These are phyloP conservation scores for Xylaria hypoxylon DNA, from an alignment of 2,329 filamentous ascomycete species.

Conservation along the genomic window DNA sequence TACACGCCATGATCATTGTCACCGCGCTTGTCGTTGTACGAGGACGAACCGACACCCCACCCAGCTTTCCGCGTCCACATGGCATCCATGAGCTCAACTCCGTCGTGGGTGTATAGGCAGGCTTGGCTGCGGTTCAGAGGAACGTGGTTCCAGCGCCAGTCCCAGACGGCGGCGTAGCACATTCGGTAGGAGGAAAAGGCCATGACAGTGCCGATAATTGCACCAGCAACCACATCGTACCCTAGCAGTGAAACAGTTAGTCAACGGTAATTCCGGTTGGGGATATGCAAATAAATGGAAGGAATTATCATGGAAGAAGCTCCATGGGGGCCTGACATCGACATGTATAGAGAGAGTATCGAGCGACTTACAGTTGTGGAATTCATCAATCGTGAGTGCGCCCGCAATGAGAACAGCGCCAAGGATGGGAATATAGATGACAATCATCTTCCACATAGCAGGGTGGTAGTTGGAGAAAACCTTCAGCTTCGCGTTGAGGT, in stretches of 20 bases:
- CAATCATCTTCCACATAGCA: conserved; percentile 78
- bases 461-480: conserved; percentile 79
- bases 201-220: conserved; percentile 72
- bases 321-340: background rate
- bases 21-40: conserved; percentile 49
- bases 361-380: conserved; percentile 69
- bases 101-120: conserved; percentile 62
- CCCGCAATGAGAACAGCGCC: conserved; percentile 76
- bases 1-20: conserved; percentile 29
- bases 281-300: background rate
- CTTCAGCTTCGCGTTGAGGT: conserved; percentile 83
- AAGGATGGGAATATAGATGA: conserved; percentile 73
- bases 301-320: background rate
- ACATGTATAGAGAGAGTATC: background rate
- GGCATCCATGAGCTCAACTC: conserved; percentile 63
- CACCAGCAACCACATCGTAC: conserved; percentile 78
- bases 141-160: conserved; percentile 74
- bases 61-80: conserved; percentile 70
- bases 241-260: conserved; percentile 24
- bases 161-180: conserved; percentile 75
- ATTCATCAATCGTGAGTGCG: conserved; percentile 77
- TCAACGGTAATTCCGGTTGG: background rate
- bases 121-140: conserved; percentile 69
- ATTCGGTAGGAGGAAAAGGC: conserved; percentile 75
- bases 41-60: conserved; percentile 63